Evolutionary conservation across 2,329 filamentous ascomycete genomes (phyloP), one percentile per base, ranked within the genome.

Genomic region (Dryadomyces quercivorus): DNA sequence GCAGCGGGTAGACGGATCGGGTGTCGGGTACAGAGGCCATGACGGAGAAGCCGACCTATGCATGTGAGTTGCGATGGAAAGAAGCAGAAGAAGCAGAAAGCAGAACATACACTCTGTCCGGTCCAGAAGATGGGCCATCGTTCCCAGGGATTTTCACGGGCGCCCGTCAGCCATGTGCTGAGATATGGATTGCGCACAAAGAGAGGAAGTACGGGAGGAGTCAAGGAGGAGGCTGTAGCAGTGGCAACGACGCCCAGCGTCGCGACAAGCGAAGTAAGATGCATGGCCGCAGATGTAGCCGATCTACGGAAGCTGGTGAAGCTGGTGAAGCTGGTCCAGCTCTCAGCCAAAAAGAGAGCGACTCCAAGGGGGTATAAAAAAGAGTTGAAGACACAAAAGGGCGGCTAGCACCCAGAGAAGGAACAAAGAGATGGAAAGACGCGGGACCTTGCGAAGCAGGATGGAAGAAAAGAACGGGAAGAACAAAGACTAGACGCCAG

Each of bases 111-210:
- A 54, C 63, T 65, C 50, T 64, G 59, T 15, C 64, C 65, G 2
- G 64, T 68, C 63, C 63, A 67, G 57, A 69, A 69, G 67, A 92
- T 92, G 22, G 89, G 89, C 89, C 89, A 95, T 69, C 81, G 78
- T 53, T 81, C 77, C 88, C 88, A 94, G 2, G 89, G 89, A 48
- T 76, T 76, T 55, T 85, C 78, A 60, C 89, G 77, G 44, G 88
- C 86, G 66, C 79, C 76, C 50, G 75, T 74, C 55, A 88, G 65
- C 79, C 79, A 82, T 38, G 77, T 74, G 63, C 77, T 81, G 55
- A 82, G 64, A 60, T 82, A 82, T 8, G 79, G 79, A 60, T 78
- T 81, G 45, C 79, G 73, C 26, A 82, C 79, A 55, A 77, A 70
- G 55, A 82, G 66, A 9, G 79, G 79, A 44, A 82, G 62, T 8